Evolutionary conservation across 1,284 basidiomycete species (phyloP), one percentile per base, ranked within the genome.

Genomic region (Melampsora americana): DNA sequence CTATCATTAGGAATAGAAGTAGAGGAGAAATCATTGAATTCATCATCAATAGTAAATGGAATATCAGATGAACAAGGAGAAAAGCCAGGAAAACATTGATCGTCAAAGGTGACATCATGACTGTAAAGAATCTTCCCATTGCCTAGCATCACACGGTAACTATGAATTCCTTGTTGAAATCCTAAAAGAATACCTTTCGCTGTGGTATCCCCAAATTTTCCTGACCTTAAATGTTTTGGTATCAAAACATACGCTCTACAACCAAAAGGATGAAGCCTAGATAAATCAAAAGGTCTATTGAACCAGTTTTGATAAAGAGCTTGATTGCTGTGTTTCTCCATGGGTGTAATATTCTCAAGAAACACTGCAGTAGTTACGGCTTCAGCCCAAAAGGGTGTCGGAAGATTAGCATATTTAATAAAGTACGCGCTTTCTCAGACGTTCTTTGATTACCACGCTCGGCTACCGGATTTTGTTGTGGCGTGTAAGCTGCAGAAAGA

Each of bases 311-410:
- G 18, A 44, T 39, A 20, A 23, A 56, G 69, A 12, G 69, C 28
- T 42, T 70, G 20, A 30, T n/a, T 42, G 12, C 28, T 44, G 11
- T 39, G n/a, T 20, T n/a, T 28, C 3, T 50, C 5, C 20, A 32
- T 61, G 11, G 56, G 59, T n/a, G 69, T 70, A 44, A 70, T 42
- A 46, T 56, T 69, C 35, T 69, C 67, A 1, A 69, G 44, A 12
- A 56, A 59, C 5, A 59, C 28, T 1, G 48, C 32, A 4, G 67
- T 69, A 5, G 16, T 23, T 5, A 69, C 67, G 18, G n/a, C 66
- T 50, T 67, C 66, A 9, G 62, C 46, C 20, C 46, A 48, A 20
- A 48, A 48, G 20, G 11, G 20, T 48, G 46, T 11, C 46, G 46
- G 46, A 11, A 48, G 20, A 20, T 48, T 48, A 48, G 46, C 46